A percentile compares a stretch with the other conserved stretches of the same genome.
Evolutionary conservation across 2,329 filamentous ascomycete species (phyloP).

Genomic region (Cucurbitaria berberidis): DNA sequence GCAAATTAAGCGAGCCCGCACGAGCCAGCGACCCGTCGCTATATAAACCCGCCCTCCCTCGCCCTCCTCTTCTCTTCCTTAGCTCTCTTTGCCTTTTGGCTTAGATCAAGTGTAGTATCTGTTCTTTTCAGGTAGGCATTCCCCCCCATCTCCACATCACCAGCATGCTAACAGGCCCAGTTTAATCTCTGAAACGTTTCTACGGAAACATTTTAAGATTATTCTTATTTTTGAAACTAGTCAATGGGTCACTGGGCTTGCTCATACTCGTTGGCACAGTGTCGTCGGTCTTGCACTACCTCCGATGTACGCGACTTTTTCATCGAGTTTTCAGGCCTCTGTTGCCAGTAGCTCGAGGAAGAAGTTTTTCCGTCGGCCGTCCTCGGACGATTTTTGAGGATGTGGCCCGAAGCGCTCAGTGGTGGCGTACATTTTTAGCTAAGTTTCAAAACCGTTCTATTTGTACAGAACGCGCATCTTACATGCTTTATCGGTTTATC

Average conservation of each 20-base stretch:
- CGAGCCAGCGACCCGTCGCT: neutral
- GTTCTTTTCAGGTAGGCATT: no score
- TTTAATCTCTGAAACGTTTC: conserved; percentile 91
- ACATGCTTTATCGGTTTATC: no score
- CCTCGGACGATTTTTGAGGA: no score
- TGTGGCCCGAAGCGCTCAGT: no score
- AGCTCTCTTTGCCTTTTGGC: conserved; percentile 21
- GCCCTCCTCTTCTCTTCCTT: conserved; percentile 41
- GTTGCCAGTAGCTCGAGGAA: neutral
- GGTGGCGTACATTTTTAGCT: no score
- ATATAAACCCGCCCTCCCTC: conserved; percentile 19
- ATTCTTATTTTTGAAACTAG: conserved; percentile 70
- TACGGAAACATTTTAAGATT: conserved; percentile 62
- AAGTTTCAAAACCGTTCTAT: no score
- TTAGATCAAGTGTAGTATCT: conserved; percentile 64
- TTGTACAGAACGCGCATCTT: no score
- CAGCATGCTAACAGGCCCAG: no score
- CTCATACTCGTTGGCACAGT: conserved; percentile 67
- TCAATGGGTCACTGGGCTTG: conserved; percentile 71
- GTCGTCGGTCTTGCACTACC: conserved; percentile 78
- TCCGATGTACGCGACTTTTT: conserved; percentile 70
- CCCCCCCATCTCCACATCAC: no score
- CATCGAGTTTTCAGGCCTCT: neutral
- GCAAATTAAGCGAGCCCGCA: neutral
- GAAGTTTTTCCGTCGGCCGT: neutral